phyloP scores from a whole-genome alignment of 192 early-diverging fungal genomes.

The Coemansia sp. region DNA sequence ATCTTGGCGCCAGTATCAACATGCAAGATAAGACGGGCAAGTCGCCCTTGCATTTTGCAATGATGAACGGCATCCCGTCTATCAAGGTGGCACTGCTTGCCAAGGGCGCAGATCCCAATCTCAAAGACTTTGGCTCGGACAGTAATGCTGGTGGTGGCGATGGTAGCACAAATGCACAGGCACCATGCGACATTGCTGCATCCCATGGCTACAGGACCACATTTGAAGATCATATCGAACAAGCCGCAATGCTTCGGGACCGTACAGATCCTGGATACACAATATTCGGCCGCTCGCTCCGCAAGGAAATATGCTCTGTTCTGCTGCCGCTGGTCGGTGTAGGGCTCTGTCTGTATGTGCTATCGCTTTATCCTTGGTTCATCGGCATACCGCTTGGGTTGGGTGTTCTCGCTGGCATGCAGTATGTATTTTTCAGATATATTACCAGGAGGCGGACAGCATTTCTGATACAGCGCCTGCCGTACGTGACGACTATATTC shows the following conservation, averaged over 20 bases:
- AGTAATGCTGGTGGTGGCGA: slow-evolving; percentile 9
- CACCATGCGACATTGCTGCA: slow-evolving; percentile 78
- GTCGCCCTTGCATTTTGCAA: slow-evolving; percentile 90
- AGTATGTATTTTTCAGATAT: slow-evolving; percentile 60
- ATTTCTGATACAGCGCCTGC: slow-evolving; percentile 68
- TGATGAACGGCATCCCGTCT: slow-evolving; percentile 59
- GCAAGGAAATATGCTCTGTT: slow-evolving; percentile 67
- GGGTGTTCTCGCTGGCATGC: slow-evolving; percentile 54
- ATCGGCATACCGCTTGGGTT: slow-evolving; percentile 66
- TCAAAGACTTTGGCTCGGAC: slow-evolving; percentile 51
- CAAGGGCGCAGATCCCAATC: slow-evolving; percentile 64
- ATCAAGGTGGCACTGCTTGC: slow-evolving; percentile 70
- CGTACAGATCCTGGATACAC: slow-evolving; percentile 21
- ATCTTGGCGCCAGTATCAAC: slow-evolving; percentile 67
- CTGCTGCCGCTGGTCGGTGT: slow-evolving; percentile 68
- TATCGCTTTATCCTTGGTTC: slow-evolving; percentile 75
- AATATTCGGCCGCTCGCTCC: slow-evolving; percentile 27
- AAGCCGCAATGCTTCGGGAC: slow-evolving; percentile 22
- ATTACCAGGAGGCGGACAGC: slow-evolving; percentile 55
- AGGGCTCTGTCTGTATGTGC: slow-evolving; percentile 55
- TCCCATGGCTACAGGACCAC: slow-evolving; percentile 56
- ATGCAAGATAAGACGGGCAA: slow-evolving; percentile 69
- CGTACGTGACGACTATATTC: slow-evolving; percentile 82
- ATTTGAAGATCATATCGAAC: slow-evolving; percentile 32
- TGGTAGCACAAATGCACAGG: slow-evolving; percentile 59